phyloP scores from a whole-genome alignment of 83 land plant species.

The Larix sibirica region DNA sequence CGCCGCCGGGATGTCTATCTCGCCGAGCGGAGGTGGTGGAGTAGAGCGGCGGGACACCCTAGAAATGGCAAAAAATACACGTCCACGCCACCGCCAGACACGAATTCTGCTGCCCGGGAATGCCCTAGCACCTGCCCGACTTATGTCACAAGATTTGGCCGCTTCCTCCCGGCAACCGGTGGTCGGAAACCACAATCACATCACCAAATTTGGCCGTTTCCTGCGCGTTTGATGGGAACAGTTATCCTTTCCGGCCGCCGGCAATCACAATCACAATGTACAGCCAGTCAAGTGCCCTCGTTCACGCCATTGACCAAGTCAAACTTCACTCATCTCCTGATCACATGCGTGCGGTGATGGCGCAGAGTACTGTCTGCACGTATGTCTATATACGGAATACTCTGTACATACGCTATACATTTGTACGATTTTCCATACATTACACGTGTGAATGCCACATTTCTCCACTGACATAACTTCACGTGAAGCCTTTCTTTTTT shows the following conservation, averaged over 20 bases:
- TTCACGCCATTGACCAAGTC: slow-evolving; percentile 14
- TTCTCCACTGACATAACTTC: neutral
- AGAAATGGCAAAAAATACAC: neutral
- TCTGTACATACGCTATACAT: no score
- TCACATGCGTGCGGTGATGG: slow-evolving; percentile 16
- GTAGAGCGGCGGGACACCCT: neutral
- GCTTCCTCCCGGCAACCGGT: neutral
- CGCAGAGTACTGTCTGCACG: neutral
- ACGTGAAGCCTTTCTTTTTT: neutral
- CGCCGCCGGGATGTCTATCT: neutral
- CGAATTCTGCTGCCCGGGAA: neutral
- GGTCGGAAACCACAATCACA: neutral
- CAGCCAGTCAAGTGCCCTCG: neutral
- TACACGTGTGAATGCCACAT: neutral
- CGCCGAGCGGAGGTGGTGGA: neutral
- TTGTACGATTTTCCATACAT: neutral
- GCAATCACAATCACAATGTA: no score
- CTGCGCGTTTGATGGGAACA: neutral
- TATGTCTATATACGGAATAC: no score
- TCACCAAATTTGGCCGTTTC: neutral
- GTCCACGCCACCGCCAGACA: slow-evolving; percentile 14
- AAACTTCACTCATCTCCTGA: neutral
- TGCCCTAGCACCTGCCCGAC: neutral
- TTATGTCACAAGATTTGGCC: slow-evolving; percentile 11
- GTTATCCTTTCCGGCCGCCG: neutral